Conservation (phyloP, 2,329 filamentous ascomycete species). For the Corynespora cassiicola region DNA sequence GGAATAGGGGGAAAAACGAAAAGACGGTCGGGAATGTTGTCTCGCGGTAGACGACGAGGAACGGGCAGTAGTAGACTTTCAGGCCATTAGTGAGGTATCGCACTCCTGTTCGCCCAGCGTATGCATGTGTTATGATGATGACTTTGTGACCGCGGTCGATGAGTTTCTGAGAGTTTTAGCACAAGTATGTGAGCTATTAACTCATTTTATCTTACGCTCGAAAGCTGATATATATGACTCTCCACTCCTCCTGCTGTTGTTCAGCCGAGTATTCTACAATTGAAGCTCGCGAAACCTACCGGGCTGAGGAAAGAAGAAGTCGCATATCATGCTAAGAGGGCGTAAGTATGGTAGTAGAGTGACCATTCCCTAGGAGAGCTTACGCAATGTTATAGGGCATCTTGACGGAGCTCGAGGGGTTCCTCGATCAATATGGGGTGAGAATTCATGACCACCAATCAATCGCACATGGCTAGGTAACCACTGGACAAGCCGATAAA, state of each 20-base stretch:
- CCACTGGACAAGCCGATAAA: too few species aligned
- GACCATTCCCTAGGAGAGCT: slow-evolving; percentile 30
- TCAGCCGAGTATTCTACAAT: slow-evolving; percentile 21
- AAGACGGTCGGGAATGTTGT: slow-evolving; percentile 96
- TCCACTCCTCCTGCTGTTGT: slow-evolving; percentile 75
- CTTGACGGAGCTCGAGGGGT: slow-evolving; percentile 24
- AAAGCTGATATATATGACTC: slow-evolving; percentile 97
- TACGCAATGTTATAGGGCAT: slow-evolving; percentile 77
- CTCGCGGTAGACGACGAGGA: slow-evolving; percentile 92
- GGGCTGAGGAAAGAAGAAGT: slow-evolving; percentile 99
- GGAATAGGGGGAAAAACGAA: slow-evolving; percentile 97
- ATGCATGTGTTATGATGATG: slow-evolving; percentile 95
- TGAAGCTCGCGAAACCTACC: too few species aligned
- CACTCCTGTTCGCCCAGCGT: slow-evolving; percentile 87
- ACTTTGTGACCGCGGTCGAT: slow-evolving; percentile 98
- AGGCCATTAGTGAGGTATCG: slow-evolving; percentile 96
- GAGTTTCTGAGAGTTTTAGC: slow-evolving; percentile 68
- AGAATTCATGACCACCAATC: slow-evolving; percentile 35
- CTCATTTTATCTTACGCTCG: slow-evolving; percentile 69
- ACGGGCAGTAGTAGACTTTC: slow-evolving; percentile 98
- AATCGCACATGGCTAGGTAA: too few species aligned
- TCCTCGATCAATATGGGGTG: too few species aligned
- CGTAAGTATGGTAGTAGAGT: slow-evolving; percentile 13
- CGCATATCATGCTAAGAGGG: slow-evolving; percentile 81
- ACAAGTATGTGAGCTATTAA: too few species aligned